Conservation (phyloP, 495 filamentous ascomycete species). For the Xylaria bambusicola region DNA sequence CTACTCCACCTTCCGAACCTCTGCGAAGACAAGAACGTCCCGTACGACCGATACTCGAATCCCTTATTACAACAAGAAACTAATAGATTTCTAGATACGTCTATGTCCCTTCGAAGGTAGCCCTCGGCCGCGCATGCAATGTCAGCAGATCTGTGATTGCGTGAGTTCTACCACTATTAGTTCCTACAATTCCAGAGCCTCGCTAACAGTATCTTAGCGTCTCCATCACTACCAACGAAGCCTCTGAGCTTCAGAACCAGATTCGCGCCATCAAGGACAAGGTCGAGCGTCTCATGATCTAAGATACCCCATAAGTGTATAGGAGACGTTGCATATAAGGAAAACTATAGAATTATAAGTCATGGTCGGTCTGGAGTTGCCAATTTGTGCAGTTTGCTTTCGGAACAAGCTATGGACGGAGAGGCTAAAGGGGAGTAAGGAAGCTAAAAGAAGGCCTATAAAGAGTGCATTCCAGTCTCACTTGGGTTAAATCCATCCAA, state of each 20-base stretch:
- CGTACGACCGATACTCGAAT: constrained; percentile 68
- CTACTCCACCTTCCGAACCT: constrained; percentile 90
- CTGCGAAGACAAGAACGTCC: constrained; percentile 77
- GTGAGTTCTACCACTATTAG: constrained; percentile 2
- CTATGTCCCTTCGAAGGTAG: constrained; percentile 64
- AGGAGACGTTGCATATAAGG: background rate
- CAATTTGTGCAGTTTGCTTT: too few species aligned
- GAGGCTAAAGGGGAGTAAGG: too few species aligned
- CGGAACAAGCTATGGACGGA: too few species aligned
- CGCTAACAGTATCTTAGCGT: constrained; percentile 33
- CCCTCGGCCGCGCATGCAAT: constrained; percentile 81
- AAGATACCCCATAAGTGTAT: constrained; percentile 40
- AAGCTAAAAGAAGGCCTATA: too few species aligned
- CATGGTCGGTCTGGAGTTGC: too few species aligned
- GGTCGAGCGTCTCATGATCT: constrained; percentile 96
- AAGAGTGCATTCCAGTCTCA: too few species aligned
- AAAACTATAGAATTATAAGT: too few species aligned
- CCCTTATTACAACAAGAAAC: constrained; percentile 31
- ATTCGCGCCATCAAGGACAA: constrained; percentile 87
- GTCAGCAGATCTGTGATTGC: constrained; percentile 81
- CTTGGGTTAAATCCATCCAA: too few species aligned
- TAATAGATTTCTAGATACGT: constrained; percentile 45
- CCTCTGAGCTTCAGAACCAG: constrained; percentile 79
- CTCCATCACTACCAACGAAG: constrained; percentile 91
- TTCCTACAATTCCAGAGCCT: background rate